Evolutionary conservation across 331 rosid species (phyloP), one percentile per base, ranked within the genome.

Genomic region (Pyracantha coccinea): DNA sequence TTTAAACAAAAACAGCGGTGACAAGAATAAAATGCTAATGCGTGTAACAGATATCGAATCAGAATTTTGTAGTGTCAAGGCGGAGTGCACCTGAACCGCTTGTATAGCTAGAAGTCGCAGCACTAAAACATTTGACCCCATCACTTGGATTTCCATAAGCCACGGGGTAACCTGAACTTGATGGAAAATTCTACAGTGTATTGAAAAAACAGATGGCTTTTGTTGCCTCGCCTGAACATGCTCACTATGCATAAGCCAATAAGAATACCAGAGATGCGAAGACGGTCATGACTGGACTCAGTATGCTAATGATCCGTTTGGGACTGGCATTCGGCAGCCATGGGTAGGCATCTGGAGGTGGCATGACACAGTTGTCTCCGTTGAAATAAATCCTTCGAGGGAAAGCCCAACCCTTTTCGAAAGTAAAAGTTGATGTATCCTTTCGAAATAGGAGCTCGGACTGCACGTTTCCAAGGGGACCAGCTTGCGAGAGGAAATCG

Each of bases 291-390:
- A 80, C 25, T 50, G 84, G 67, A 80, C 31, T 53, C n/a, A 91
- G 82, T n/a, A 80, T 69, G 60, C 93, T 88, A 31, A 81, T 75
- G 71, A 80, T 45, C 69, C 38, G 80, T 69, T 78, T 79, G 41
- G 87, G 78, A 83, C 93, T 78, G 19, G 95, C 74, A 77, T 91
- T 93, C 47, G 96, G 98, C 63, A 83, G 75, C 96, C 97, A 93
- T 23, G 98, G 98, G 72, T 93, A 91, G 69, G 97, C 82, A 83
- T 93, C 98, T 32, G 98, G 98, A 64, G 98, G 95, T 76, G 98
- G 98, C 98, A 93, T 91, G 71, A 93, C 98, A 81, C 98, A 91
- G 59, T 91, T 93, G 83, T 93, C 98, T 13, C 97, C 96, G 15
- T 93, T 93, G 81, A 93, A 93, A 75, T 93, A 93, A 78, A 93